phyloP scores from a whole-genome alignment of 164 flowering plant species.

The Liriodendron chinense region DNA sequence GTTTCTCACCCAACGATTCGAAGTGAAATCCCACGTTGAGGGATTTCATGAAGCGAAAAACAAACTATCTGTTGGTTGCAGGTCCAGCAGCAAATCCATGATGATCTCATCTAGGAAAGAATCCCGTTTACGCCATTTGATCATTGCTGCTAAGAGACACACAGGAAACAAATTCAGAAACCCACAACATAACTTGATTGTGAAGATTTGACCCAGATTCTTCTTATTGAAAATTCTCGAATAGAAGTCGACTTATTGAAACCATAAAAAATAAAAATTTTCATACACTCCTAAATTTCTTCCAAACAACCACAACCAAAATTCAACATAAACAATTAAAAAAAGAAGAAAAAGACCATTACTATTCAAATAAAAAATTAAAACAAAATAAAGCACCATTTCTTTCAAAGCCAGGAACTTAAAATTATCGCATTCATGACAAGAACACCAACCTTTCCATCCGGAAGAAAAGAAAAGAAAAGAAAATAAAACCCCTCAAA shows the following conservation, averaged over 20 bases:
- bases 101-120: neutral
- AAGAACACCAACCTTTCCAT: too few species aligned
- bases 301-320: neutral
- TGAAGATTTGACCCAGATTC: neutral
- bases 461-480: too few species aligned
- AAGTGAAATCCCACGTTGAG: neutral
- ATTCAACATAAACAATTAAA: neutral
- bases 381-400: neutral
- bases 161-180: constrained; percentile 3
- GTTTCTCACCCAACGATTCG: neutral
- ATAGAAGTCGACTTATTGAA: neutral
- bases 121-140: neutral
- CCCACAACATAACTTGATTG: neutral
- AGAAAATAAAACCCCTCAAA: too few species aligned
- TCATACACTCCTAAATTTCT: neutral
- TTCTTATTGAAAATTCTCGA: neutral
- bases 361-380: neutral
- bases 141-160: neutral
- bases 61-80: neutral
- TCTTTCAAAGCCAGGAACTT: neutral
- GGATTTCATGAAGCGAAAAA: neutral
- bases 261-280: too few species aligned
- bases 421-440: neutral
- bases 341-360: neutral
- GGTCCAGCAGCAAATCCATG: neutral